Conservation (phyloP, 768 basidiomycete species). For the Dendrothele bispora region DNA sequence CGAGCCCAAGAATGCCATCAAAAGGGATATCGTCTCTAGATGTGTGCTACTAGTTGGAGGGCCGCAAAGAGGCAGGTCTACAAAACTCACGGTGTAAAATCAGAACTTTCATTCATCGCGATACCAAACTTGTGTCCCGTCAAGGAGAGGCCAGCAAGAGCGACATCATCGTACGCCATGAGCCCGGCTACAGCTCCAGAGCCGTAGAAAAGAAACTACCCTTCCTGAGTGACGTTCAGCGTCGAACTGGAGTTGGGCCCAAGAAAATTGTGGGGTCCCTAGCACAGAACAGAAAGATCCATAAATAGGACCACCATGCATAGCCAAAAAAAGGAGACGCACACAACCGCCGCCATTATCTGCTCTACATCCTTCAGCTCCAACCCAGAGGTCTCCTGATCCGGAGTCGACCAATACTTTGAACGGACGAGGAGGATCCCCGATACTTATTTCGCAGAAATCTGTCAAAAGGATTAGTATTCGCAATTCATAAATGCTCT, state of each 20-base stretch:
- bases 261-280: slow-evolving; percentile 53
- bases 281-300: too few relatives aligned
- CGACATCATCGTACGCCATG: slow-evolving; percentile 47
- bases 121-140: slow-evolving; percentile 49
- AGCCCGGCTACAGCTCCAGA: slow-evolving; percentile 48
- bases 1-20: slow-evolving; percentile 48
- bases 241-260: slow-evolving; percentile 45
- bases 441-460: background rate
- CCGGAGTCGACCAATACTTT: slow-evolving; percentile 46
- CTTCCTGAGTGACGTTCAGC: slow-evolving; percentile 38
- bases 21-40: slow-evolving; percentile 26
- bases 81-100: slow-evolving; percentile 38
- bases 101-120: slow-evolving; percentile 37
- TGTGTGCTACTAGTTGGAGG: too few relatives aligned
- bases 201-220: slow-evolving; percentile 49
- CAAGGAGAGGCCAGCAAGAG: slow-evolving; percentile 48
- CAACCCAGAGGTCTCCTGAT: slow-evolving; percentile 45
- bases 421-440: slow-evolving; percentile 40
- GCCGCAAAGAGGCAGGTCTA: too few relatives aligned
- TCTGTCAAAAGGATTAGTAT: slow-evolving; percentile 1
- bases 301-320: too few relatives aligned
- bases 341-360: slow-evolving; percentile 5
- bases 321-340: too few relatives aligned
- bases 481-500: background rate
- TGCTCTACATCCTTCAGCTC: slow-evolving; percentile 24